A percentile compares a stretch with the other conserved stretches of the same genome.
Conservation (phyloP, 2,329 filamentous ascomycete species). For the Penicillium sp. region DNA sequence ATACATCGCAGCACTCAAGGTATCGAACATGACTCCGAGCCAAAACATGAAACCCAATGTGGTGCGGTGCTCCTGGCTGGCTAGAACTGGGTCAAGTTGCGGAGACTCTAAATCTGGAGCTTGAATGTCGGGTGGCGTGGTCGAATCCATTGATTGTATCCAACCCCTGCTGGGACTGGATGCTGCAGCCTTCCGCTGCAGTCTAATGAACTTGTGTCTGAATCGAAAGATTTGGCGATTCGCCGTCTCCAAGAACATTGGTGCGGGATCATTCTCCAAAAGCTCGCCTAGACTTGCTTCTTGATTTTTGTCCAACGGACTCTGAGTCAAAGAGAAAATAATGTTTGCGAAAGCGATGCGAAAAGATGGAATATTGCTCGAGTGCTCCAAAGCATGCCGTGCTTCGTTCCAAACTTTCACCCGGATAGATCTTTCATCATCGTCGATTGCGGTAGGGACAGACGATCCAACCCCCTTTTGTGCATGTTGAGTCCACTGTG, state of each 20-base stretch:
- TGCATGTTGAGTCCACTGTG: conserved; percentile 40
- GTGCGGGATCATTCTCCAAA: conserved; percentile 30
- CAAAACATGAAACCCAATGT: conserved; percentile 60
- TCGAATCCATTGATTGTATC: neutral
- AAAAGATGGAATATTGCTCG: conserved; percentile 47
- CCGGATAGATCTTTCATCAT: conserved; percentile 43
- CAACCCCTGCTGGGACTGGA: neutral
- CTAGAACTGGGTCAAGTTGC: conserved; percentile 14
- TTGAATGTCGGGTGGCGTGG: neutral
- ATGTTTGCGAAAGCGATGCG: conserved; percentile 49
- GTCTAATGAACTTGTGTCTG: conserved; percentile 23
- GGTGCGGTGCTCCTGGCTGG: conserved; percentile 37
- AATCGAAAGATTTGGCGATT: conserved; percentile 41
- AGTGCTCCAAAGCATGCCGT: conserved; percentile 39
- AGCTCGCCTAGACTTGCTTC: conserved; percentile 19
- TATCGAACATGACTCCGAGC: conserved; percentile 63
- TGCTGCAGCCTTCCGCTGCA: conserved; percentile 13
- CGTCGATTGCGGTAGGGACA: conserved; percentile 9
- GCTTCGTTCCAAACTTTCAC: conserved; percentile 48
- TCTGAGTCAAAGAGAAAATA: conserved; percentile 50
- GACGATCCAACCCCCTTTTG: conserved; percentile 14
- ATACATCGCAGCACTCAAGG: conserved; percentile 57
- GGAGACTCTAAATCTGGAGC: neutral
- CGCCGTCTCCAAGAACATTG: conserved; percentile 43
- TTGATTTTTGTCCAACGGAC: conserved; percentile 33